Percentiles rank a stretch among this genome's conserved stretches.
phyloP scores from a whole-genome alignment of 2,329 filamentous ascomycete genomes.

The Ascochyta viciae-villosae region DNA sequence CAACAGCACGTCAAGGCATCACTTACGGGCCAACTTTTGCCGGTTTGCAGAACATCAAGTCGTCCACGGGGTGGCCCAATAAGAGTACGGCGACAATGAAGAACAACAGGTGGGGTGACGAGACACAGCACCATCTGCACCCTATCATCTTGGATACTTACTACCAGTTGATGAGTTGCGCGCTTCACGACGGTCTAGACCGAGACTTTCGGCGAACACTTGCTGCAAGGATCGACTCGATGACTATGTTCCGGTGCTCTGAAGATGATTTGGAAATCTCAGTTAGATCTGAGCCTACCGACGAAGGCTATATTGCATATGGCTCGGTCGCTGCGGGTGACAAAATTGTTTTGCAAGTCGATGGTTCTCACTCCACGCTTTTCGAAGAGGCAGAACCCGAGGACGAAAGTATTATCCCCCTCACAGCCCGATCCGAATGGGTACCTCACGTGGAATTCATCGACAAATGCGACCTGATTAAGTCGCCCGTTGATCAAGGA shows the following conservation, averaged over 20 bases:
- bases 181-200: neutral
- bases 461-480: too few species aligned
- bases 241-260: neutral
- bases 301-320: too few species aligned
- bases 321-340: too few species aligned
- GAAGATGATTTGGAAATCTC: too few species aligned
- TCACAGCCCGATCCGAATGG: too few species aligned
- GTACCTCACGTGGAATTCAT: too few species aligned
- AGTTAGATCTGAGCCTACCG: too few species aligned
- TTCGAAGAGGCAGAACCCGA: too few species aligned
- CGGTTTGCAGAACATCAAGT: neutral
- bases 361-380: too few species aligned
- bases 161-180: neutral
- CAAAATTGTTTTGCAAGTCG: too few species aligned
- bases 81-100: neutral
- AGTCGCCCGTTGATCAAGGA: too few species aligned
- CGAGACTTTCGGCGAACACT: neutral
- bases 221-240: neutral
- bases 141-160: neutral
- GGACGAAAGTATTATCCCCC: too few species aligned
- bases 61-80: neutral
- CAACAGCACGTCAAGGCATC: neutral
- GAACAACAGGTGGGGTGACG: neutral
- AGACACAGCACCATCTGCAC: neutral
- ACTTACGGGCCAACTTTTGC: neutral